A percentile compares a stretch with the other conserved stretches of the same genome.
These are phyloP conservation scores for Symbiodinium natans DNA, from an alignment of 73 alveolate species.

Conservation along the genomic window DNA sequence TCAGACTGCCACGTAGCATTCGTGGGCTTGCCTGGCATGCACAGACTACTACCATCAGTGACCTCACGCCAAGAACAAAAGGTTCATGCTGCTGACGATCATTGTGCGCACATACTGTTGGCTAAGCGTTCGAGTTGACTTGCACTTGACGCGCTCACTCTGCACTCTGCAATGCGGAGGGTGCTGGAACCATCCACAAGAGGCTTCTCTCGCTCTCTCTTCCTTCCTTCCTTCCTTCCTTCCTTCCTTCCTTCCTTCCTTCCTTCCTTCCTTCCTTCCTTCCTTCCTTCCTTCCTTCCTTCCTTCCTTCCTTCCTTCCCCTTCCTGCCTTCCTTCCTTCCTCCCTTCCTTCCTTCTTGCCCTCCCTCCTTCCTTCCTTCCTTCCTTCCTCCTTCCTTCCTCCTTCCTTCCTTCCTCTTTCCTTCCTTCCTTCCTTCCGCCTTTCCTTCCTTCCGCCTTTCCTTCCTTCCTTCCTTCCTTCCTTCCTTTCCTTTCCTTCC, in stretches of 20 bases:
- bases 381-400: not conserved
- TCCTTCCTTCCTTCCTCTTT: not conserved
- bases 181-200: too few species aligned
- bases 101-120: too few species aligned
- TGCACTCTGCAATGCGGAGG: too few species aligned
- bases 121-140: too few species aligned
- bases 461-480: not conserved
- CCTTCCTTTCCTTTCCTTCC: too few species aligned
- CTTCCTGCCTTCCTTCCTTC: constrained; percentile 12
- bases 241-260: constrained; percentile 23
- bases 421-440: not conserved
- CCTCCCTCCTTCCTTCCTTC: not conserved
- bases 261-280: constrained; percentile 17
- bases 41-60: too few species aligned
- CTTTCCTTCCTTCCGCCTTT: too few species aligned
- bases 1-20: too few species aligned
- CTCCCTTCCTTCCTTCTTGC: not conserved
- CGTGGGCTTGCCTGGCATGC: too few species aligned
- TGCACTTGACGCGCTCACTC: too few species aligned
- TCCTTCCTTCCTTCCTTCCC: not conserved
- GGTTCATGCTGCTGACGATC: too few species aligned
- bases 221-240: constrained; percentile 10
- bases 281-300: not conserved
- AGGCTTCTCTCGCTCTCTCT: not conserved
- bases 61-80: too few species aligned